phyloP scores from a whole-genome alignment of 768 basidiomycete genomes.

The Amanita rubescens region DNA sequence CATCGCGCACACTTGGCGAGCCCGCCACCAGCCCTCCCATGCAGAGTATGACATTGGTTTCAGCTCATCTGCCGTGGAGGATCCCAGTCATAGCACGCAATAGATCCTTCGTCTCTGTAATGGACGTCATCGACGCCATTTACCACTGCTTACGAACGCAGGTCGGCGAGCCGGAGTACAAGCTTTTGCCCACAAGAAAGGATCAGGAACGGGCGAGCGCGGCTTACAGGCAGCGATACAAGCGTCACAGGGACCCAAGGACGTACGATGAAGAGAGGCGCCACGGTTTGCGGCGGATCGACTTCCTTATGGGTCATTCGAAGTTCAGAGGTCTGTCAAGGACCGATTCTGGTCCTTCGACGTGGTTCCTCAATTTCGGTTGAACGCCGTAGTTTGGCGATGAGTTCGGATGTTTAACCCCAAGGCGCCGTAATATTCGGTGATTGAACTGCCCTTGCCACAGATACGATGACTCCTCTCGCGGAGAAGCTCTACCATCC shows the following conservation, averaged over 20 bases:
- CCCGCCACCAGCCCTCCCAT: constrained; percentile 28
- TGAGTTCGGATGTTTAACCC: not conserved
- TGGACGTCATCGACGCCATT: constrained; percentile 27
- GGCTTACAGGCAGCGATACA: constrained; percentile 42
- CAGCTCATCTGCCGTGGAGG: constrained; percentile 27
- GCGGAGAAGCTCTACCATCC: not conserved
- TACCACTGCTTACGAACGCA: constrained; percentile 9
- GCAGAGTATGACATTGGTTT: constrained; percentile 19
- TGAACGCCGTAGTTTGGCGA: not conserved
- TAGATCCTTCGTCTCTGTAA: constrained; percentile 24
- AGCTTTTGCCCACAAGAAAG: constrained; percentile 25
- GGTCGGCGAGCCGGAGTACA: constrained; percentile 33
- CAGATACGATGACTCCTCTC: not conserved
- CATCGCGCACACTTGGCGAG: constrained; percentile 21
- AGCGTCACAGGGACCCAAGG: constrained; percentile 24
- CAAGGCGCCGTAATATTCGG: not conserved
- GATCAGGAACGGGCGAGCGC: constrained; percentile 30
- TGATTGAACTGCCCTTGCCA: not conserved
- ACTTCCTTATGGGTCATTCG: constrained; percentile 43
- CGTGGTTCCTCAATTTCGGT: constrained; percentile 22
- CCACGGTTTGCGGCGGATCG: constrained; percentile 49
- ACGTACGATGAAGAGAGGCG: constrained; percentile 38
- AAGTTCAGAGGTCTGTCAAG: constrained; percentile 38
- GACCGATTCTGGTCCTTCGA: constrained; percentile 22
- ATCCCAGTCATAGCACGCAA: constrained; percentile 25